Evolutionary conservation across 345 rosid genomes (phyloP).

Genomic region (Rhizophora apiculata): DNA sequence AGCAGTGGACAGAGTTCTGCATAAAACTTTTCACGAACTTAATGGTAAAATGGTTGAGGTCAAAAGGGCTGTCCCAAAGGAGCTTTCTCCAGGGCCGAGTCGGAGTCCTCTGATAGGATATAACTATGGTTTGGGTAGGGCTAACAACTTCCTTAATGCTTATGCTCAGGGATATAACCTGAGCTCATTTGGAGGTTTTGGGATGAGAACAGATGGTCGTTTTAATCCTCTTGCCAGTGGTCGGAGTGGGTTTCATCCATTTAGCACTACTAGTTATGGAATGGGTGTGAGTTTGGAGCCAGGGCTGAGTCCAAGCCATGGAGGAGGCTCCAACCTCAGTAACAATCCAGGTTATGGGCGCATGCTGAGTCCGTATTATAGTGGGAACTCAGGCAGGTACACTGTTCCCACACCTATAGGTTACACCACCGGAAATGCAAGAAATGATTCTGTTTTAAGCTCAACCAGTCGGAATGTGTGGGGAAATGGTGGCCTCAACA

Average conservation of each 20-base stretch:
- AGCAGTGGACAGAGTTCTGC: conserved; percentile 83
- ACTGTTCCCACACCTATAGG: conserved; percentile 79
- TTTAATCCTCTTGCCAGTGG: conserved; percentile 64
- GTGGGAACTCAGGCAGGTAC: conserved; percentile 60
- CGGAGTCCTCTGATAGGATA: conserved; percentile 71
- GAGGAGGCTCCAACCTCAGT: conserved; percentile 54
- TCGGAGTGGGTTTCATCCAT: conserved; percentile 54
- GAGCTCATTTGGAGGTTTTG: conserved; percentile 50
- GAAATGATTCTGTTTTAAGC: conserved; percentile 58
- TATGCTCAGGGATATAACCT: conserved; percentile 65
- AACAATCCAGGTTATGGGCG: conserved; percentile 64
- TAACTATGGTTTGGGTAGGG: conserved; percentile 52
- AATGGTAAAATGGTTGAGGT: conserved; percentile 99
- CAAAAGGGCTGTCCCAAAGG: conserved; percentile 96
- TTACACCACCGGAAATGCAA: conserved; percentile 45
- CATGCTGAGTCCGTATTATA: conserved; percentile 49
- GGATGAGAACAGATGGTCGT: conserved; percentile 67
- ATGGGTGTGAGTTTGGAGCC: conserved; percentile 64
- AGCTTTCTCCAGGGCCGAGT: conserved; percentile 58
- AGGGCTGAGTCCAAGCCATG: conserved; percentile 53
- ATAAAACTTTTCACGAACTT: conserved; percentile 84
- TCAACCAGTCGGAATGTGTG: conserved; percentile 60
- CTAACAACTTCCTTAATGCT: conserved; percentile 61
- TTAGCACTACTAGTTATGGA: conserved; percentile 54
- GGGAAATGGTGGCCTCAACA: conserved; percentile 65